Evolutionary conservation across 2,329 filamentous ascomycete genomes (phyloP), one percentile per base, ranked within the genome.

Genomic region (Tolypocladium sp.): DNA sequence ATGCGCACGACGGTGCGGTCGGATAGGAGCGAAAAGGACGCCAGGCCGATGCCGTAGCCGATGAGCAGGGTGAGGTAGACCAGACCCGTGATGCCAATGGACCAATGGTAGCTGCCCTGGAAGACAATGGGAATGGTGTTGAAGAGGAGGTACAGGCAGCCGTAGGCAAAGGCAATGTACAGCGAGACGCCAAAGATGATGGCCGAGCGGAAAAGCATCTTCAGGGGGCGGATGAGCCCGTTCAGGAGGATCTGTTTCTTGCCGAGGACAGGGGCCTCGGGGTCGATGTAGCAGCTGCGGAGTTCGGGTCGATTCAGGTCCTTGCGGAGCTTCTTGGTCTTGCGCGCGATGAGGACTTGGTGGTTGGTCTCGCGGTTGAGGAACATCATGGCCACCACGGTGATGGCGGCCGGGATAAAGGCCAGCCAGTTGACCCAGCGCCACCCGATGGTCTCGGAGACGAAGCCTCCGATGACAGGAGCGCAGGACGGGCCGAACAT

Each of bases 71-170:
- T 70, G 30, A 83, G 69, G 66, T 82, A 83, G 10, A 79, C 74
- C 4, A 83, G 69, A 1, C 80, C 80, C 0, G 78, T 76, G 59
- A 75, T 65, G 58, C 78, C 77, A 17, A 75, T 69, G 52, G 68
- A 70, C 71, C 78, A 82, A 62, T 73, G 73, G 62, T 83, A 83
- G 15, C 70, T 72, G 40, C 70, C 67, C 61, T 75, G 68, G 62
- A 82, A 82, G 33, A 81, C 77, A 9, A 75, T 71, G n/a, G 80
- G 75, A 61, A 82, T 78, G 22, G 79, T 80, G 62, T 79, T 82
- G 70, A 81, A 82, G 64, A 82, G 76, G 12, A 83, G 72, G 65
- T 82, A 82, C 25, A 82, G 73, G 54, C 77, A 76, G 53, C 79
- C 79, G 63, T 82, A 82, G 27, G 74, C 73, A 64, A 82, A 81